A percentile compares a stretch with the other conserved stretches of the same genome.
phyloP scores from a whole-genome alignment of 2,329 filamentous ascomycete species.

The Trichoderma sp. region DNA sequence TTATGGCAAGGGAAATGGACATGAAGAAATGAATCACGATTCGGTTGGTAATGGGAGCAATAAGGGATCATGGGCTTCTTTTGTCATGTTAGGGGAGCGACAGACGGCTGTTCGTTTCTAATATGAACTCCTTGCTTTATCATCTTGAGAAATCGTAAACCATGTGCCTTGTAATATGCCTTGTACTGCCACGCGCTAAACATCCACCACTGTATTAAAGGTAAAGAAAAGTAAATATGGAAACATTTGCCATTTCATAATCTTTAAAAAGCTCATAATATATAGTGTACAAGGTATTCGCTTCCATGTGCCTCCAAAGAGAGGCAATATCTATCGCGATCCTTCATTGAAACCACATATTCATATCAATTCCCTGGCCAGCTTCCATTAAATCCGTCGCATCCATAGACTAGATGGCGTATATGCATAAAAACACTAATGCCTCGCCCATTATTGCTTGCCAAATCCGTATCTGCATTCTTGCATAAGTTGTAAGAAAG shows the following conservation, averaged over 20 bases:
- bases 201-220: neutral
- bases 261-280: neutral
- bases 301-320: neutral
- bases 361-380: neutral
- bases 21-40: conserved; percentile 11
- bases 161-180: neutral
- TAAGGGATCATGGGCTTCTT: neutral
- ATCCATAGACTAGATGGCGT: neutral
- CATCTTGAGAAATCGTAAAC: neutral
- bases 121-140: neutral
- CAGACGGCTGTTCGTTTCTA: neutral
- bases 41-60: neutral
- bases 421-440: neutral
- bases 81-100: neutral
- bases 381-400: neutral
- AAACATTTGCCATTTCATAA: neutral
- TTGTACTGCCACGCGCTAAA: neutral
- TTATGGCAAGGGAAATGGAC: neutral
- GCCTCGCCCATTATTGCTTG: neutral
- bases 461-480: neutral
- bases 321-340: neutral
- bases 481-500: neutral
- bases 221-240: neutral
- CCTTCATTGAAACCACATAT: neutral
- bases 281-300: neutral